Conservation (phyloP, 1,284 basidiomycete genomes). For the Sanguinoderma infundibulare region DNA sequence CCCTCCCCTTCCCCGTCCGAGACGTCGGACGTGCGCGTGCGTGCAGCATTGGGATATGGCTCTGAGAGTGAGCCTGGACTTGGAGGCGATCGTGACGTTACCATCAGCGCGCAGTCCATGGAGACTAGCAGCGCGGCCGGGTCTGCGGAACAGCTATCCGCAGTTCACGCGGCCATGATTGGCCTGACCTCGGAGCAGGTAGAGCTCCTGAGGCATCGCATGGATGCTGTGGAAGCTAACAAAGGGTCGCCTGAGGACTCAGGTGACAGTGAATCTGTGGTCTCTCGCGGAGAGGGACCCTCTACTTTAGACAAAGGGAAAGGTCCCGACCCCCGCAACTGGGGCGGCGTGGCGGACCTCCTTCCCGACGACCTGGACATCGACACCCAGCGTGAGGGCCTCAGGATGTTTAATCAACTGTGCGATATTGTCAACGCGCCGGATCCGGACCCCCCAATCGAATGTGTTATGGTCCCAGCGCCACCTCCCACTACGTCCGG, state of each 20-base stretch:
- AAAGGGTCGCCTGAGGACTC: neutral
- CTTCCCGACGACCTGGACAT: constrained; percentile 9
- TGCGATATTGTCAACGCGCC: neutral
- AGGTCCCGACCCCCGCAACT: constrained; percentile 21
- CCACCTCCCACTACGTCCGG: too few species aligned
- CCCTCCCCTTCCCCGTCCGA: neutral
- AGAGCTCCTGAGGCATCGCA: neutral
- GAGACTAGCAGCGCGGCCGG: too few species aligned
- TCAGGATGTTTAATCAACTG: neutral
- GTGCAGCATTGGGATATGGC: neutral
- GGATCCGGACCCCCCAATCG: too few species aligned
- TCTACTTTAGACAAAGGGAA: constrained; percentile 15
- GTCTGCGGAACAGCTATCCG: neutral
- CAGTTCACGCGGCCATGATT: neutral
- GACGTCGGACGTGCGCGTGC: neutral
- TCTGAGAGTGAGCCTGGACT: too few species aligned
- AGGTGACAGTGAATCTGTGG: neutral
- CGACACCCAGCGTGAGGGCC: constrained; percentile 10
- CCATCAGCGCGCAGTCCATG: too few species aligned
- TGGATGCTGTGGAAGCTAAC: neutral
- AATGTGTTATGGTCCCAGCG: too few species aligned
- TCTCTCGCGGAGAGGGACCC: constrained; percentile 8
- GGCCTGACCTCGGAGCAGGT: neutral
- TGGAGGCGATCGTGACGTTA: too few species aligned
- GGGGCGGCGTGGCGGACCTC: constrained; percentile 12